These are phyloP conservation scores for Pleurotus eryngii DNA, from an alignment of 768 basidiomycete genomes.

Conservation along the genomic window DNA sequence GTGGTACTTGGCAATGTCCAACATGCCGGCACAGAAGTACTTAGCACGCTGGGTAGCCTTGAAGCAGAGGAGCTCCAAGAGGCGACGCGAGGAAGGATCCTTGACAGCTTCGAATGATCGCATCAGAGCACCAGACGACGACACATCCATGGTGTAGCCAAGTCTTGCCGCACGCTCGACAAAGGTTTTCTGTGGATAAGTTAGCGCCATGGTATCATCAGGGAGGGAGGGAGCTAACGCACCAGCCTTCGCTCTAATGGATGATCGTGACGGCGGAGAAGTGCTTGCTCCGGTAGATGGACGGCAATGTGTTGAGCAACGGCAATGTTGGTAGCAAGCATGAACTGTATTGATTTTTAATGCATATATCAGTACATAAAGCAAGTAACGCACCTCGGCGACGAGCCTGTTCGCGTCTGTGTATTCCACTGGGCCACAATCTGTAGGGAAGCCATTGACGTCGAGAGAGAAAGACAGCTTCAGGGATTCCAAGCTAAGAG, in stretches of 20 bases:
- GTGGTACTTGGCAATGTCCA: constrained; percentile 96
- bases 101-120: constrained; percentile 72
- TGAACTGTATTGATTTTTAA: constrained; percentile 56
- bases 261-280: constrained; percentile 90
- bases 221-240: constrained; percentile 17
- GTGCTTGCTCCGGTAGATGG: constrained; percentile 93
- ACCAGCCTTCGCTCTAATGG: constrained; percentile 92
- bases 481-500: constrained; percentile 66
- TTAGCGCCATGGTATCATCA: constrained; percentile 3
- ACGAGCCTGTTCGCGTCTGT: constrained; percentile 78
- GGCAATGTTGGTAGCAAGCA: constrained; percentile 87
- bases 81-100: constrained; percentile 68
- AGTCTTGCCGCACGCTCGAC: constrained; percentile 78
- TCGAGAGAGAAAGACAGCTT: constrained; percentile 78
- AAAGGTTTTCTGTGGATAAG: constrained; percentile 53
- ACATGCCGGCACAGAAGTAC: constrained; percentile 99
- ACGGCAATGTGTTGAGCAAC: constrained; percentile 93
- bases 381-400: constrained; percentile 69
- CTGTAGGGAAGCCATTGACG: constrained; percentile 72
- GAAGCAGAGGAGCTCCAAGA: constrained; percentile 80
- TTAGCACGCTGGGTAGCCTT: constrained; percentile 95
- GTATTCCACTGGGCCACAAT: constrained; percentile 65
- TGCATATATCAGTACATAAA: background rate
- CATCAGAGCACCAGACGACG: constrained; percentile 80
- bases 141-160: constrained; percentile 78